A percentile compares a stretch with the other conserved stretches of the same genome.
Evolutionary conservation across 495 filamentous ascomycete genomes (phyloP).

Genomic region (Neurospora sp.): DNA sequence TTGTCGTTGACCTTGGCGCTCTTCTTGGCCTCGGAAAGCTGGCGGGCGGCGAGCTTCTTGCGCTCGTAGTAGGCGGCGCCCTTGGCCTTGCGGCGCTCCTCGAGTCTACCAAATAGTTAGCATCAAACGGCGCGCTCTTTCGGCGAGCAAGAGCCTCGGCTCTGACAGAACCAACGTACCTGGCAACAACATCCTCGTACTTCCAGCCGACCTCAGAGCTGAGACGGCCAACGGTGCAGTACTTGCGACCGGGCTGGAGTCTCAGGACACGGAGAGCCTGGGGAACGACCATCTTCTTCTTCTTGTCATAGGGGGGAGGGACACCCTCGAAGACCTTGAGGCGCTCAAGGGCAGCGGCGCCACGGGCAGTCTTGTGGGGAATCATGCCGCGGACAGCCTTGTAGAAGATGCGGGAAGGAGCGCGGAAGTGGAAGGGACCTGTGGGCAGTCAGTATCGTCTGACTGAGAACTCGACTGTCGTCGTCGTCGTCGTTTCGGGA

Average conservation of each 20-base stretch:
- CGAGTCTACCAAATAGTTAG: slow-evolving; percentile 60
- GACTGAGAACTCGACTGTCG: slow-evolving; percentile 6
- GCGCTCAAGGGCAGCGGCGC: slow-evolving; percentile 90
- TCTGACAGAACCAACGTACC: slow-evolving; percentile 50
- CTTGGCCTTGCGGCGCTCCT: slow-evolving; percentile 99
- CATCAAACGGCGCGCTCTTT: slow-evolving; percentile 10
- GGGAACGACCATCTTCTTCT: slow-evolving; percentile 98
- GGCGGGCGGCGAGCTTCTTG: slow-evolving; percentile 91
- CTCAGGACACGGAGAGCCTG: slow-evolving; percentile 92
- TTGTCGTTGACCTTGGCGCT: slow-evolving; percentile 72
- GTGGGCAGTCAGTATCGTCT: slow-evolving; percentile 29
- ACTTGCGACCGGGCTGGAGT: slow-evolving; percentile 97
- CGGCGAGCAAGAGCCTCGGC: neutral
- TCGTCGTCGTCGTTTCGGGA: neutral
- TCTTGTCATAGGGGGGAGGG: slow-evolving; percentile 97
- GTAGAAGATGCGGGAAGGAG: slow-evolving; percentile 98
- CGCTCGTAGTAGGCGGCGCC: slow-evolving; percentile 97
- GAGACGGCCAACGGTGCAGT: slow-evolving; percentile 94
- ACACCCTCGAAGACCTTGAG: slow-evolving; percentile 99
- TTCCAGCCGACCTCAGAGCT: slow-evolving; percentile 99
- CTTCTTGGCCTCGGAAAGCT: slow-evolving; percentile 85
- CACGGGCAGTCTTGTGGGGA: slow-evolving; percentile 97
- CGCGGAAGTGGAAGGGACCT: slow-evolving; percentile 99
- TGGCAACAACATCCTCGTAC: slow-evolving; percentile 96
- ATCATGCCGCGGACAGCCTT: slow-evolving; percentile 99